Evolutionary conservation across 805 yeast genomes (phyloP).

Genomic region (Nakazawaea holstii): DNA sequence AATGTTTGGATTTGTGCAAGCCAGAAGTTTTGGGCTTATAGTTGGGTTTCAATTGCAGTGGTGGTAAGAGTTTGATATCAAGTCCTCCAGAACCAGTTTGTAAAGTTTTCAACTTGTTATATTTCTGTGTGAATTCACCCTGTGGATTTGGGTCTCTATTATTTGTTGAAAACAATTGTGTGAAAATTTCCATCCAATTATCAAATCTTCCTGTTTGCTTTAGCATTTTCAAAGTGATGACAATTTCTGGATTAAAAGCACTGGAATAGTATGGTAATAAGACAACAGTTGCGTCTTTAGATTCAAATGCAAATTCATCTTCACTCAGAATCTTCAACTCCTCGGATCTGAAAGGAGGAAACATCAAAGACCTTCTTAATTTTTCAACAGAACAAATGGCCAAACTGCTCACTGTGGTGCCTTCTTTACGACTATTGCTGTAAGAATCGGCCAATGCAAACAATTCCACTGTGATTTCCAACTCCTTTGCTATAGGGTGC

Average conservation of each 20-base stretch:
- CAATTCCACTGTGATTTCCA: slow-evolving; percentile 6
- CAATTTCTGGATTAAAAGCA: neutral
- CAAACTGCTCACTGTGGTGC: slow-evolving; percentile 18
- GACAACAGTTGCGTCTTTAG: neutral
- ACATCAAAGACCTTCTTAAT: slow-evolving; percentile 24
- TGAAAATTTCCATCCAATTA: slow-evolving; percentile 1
- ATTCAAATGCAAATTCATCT: slow-evolving; percentile 1
- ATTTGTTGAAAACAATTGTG: neutral
- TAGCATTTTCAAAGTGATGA: neutral
- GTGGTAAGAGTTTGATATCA: slow-evolving; percentile 2
- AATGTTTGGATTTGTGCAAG: slow-evolving; percentile 4
- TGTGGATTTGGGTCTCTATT: neutral
- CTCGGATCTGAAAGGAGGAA: slow-evolving; percentile 26
- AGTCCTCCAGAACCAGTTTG: slow-evolving; percentile 1
- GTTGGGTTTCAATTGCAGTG: neutral
- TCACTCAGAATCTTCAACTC: slow-evolving; percentile 20
- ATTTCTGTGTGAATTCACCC: neutral
- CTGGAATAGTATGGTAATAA: neutral
- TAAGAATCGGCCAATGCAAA: slow-evolving; percentile 2
- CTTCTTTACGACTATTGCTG: neutral
- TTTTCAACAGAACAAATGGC: slow-evolving; percentile 26
- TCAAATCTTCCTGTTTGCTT: neutral
- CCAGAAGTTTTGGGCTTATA: neutral
- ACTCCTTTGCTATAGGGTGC: slow-evolving; percentile 10
- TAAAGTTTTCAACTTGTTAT: neutral